Evolutionary conservation across 192 early-diverging fungal species (phyloP).

Genomic region (Gaertneriomyces sp.): DNA sequence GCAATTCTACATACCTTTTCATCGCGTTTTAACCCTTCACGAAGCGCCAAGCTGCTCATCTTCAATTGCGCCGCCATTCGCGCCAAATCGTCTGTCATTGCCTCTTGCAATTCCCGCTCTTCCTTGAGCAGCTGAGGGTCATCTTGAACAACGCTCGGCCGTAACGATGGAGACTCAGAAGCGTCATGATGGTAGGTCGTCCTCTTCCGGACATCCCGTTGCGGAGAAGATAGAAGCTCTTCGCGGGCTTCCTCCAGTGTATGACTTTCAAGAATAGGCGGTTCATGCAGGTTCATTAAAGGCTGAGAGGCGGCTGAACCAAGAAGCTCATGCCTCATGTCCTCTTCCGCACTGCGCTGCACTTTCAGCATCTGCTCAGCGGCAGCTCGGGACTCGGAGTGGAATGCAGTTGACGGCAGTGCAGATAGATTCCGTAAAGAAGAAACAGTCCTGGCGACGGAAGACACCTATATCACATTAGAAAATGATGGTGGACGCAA

Average conservation of each 20-base stretch:
- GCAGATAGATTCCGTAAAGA: conserved; percentile 15
- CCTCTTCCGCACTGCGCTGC: conserved; percentile 28
- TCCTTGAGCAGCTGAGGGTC: conserved; percentile 8
- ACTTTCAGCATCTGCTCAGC: conserved; percentile 23
- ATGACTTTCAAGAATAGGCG: not conserved
- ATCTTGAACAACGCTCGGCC: not conserved
- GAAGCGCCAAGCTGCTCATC: conserved; percentile 13
- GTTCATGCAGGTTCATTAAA: not conserved
- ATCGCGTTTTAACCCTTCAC: conserved; percentile 25
- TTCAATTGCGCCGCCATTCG: conserved; percentile 17
- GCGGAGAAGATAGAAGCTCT: conserved; percentile 4
- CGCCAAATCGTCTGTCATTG: conserved; percentile 25
- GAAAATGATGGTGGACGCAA: not conserved
- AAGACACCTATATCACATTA: conserved; percentile 16
- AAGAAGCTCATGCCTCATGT: conserved; percentile 17
- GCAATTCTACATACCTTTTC: conserved; percentile 7
- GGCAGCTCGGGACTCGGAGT: conserved; percentile 7
- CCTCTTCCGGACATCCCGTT: conserved; percentile 4
- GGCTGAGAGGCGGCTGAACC: conserved; percentile 3
- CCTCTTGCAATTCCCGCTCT: conserved; percentile 20
- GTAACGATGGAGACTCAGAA: not conserved
- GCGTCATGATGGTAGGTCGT: not conserved
- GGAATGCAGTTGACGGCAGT: not conserved
- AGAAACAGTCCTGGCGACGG: conserved; percentile 16
- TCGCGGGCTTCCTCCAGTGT: not conserved